Evolutionary conservation across 805 yeast genomes (phyloP).

Genomic region (Candida coleopterorum): DNA sequence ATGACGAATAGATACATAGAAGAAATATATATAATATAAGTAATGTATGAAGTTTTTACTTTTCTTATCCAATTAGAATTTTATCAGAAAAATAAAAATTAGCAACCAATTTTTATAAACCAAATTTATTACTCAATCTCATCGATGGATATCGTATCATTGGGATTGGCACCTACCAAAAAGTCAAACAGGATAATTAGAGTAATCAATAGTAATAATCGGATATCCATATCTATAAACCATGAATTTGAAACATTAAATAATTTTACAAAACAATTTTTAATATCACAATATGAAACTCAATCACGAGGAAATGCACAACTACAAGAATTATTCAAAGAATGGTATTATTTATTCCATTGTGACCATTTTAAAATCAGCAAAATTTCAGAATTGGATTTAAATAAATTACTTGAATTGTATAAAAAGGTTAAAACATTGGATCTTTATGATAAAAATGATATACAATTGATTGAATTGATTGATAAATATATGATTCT

Average conservation of each 20-base stretch:
- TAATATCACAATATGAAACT: slow-evolving; percentile 16
- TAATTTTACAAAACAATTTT: slow-evolving; percentile 16
- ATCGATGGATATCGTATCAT: slow-evolving; percentile 14
- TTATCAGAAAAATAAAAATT: background rate
- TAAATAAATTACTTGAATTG: slow-evolving; percentile 10
- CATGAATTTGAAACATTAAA: slow-evolving; percentile 19
- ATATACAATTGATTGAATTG: slow-evolving; percentile 10
- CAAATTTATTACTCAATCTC: background rate
- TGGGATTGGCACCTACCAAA: slow-evolving; percentile 8
- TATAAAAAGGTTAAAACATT: slow-evolving; percentile 7
- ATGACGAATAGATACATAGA: slow-evolving; percentile 20
- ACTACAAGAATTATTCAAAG: slow-evolving; percentile 19
- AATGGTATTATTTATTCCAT: slow-evolving; percentile 18
- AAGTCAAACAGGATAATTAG: slow-evolving; percentile 10
- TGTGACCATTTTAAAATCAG: slow-evolving; percentile 16
- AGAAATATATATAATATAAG: background rate
- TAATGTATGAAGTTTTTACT: too few relatives aligned
- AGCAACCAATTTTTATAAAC: too few relatives aligned
- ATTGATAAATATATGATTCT: slow-evolving; percentile 22
- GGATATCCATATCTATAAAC: slow-evolving; percentile 22
- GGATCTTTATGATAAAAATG: slow-evolving; percentile 2
- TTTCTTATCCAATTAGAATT: background rate
- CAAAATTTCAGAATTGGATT: slow-evolving; percentile 9
- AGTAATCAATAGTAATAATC: slow-evolving; percentile 27
- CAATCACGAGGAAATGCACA: background rate